phyloP scores from a whole-genome alignment of 2,329 filamentous ascomycete species.

The Arthrobotrys pseudoclavata region DNA sequence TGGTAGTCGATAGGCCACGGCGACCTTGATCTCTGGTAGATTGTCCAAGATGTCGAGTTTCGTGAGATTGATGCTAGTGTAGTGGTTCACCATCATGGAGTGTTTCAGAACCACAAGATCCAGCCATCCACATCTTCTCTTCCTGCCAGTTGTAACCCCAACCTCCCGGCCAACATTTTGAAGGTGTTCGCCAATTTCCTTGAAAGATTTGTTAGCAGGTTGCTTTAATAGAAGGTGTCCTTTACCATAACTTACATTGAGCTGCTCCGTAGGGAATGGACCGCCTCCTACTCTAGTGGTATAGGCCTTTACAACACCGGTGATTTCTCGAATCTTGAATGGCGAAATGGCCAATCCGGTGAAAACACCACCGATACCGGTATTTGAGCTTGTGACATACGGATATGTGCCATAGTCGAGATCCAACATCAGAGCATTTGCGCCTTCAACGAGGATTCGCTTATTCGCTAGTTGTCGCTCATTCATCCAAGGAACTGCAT shows the following conservation, averaged over 20 bases:
- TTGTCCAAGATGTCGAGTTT: constrained; percentile 80
- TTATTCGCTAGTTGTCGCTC: constrained; percentile 73
- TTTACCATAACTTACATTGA: constrained; percentile 66
- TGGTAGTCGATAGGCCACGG: constrained; percentile 76
- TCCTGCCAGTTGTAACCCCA: constrained; percentile 67
- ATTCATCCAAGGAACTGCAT: constrained; percentile 76
- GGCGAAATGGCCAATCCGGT: constrained; percentile 75
- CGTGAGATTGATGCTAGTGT: constrained; percentile 74
- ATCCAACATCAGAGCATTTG: constrained; percentile 77
- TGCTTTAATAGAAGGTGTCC: not conserved
- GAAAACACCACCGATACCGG: constrained; percentile 74
- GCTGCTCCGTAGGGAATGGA: constrained; percentile 77
- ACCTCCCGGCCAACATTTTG: constrained; percentile 70
- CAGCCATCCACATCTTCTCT: constrained; percentile 66
- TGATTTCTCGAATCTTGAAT: constrained; percentile 73
- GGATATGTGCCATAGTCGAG: constrained; percentile 75
- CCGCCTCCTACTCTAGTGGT: constrained; percentile 75
- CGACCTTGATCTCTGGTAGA: constrained; percentile 81
- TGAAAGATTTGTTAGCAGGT: constrained; percentile 5
- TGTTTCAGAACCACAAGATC: constrained; percentile 79
- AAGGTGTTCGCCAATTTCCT: constrained; percentile 69
- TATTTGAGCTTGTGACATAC: constrained; percentile 74
- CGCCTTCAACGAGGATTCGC: constrained; percentile 78
- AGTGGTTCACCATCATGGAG: constrained; percentile 76
- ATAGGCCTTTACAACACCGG: constrained; percentile 78